phyloP scores from a whole-genome alignment of 2,329 filamentous ascomycete species.

The Talaromyces sp. region DNA sequence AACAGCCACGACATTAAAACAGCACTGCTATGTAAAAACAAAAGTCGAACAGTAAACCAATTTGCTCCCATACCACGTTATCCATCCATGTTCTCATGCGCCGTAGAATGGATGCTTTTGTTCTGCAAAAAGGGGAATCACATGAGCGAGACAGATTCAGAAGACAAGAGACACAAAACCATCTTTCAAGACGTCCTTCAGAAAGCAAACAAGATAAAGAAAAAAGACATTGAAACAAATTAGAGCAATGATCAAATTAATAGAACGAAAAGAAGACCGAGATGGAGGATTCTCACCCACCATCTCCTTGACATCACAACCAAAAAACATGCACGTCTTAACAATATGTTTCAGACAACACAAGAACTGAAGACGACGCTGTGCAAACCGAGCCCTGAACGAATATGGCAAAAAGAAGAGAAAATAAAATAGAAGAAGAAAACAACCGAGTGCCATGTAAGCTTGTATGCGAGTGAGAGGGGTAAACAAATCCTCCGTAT shows the following conservation, averaged over 20 bases:
- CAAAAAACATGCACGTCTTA: constrained; percentile 9
- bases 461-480: constrained; percentile 20
- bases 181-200: constrained; percentile 11
- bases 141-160: constrained; percentile 14
- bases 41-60: constrained; percentile 13
- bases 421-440: constrained; percentile 9
- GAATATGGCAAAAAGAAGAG: constrained; percentile 15
- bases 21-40: constrained; percentile 8
- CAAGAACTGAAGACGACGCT: constrained; percentile 19
- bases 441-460: constrained; percentile 8
- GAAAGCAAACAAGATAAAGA: constrained; percentile 12
- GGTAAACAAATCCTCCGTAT: constrained; percentile 33
- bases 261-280: not conserved
- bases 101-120: constrained; percentile 21
- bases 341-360: constrained; percentile 10
- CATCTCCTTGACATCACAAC: constrained; percentile 2
- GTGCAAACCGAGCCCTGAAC: constrained; percentile 14
- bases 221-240: constrained; percentile 12
- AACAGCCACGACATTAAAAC: constrained; percentile 1
- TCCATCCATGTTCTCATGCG: constrained; percentile 25
- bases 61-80: constrained; percentile 22
- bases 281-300: not conserved
- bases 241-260: constrained; percentile 7
- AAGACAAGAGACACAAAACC: constrained; percentile 12
- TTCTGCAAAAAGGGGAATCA: constrained; percentile 20